Base-by-base conservation (phyloP, 1,284 basidiomycete species). In the Leccinum solheimii region DNA sequence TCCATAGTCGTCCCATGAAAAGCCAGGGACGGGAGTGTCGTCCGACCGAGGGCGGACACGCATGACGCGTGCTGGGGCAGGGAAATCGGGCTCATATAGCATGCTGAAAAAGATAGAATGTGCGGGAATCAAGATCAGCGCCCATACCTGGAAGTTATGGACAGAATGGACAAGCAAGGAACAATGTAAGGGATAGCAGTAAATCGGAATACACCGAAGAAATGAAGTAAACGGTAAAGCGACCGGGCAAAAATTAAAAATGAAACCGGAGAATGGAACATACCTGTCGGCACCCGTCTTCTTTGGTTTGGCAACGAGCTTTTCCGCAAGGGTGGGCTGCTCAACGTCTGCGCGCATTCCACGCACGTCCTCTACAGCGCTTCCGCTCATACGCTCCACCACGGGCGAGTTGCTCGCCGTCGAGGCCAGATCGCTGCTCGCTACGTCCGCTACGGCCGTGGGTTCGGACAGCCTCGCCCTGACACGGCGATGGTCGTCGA, bases 1-100 rank as follows among this genome's bases (percentile, higher is more conserved):
- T 61, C 91, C 90, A 68, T 91, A 91, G 75, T 91, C 88, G 0
- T 76, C 86, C 88, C 87, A 90, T 0, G 87, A 84, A 72, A 87
- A 89, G 0, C 88, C 88, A 11, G 78, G 74, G 4, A 83, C 85
- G 16, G 88, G 87, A 50, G 79, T 76, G 61, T 89, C 85, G 57
- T 79, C 79, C 14, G 83, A 75, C 4, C 67, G 72, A 5, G 88
- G 83, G 62, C 80, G 80, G 2, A 90, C 80, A 13, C 85, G 85
- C 78, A 88, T 83, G 55, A 90, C 86, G 38, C 86, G 84, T 10
- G 85, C 76, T 8, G 85, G 56, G 3, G 79, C 75, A 2, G 85
- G 84, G 63, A 83, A 73, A 67, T 87, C 83, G 2, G 87, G 78
- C 21, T 78, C 79, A 65, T 86, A 83, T 53, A 88, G 77, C 82